phyloP scores from a whole-genome alignment of 2,329 filamentous ascomycete species.

The Peltaster fructicola region DNA sequence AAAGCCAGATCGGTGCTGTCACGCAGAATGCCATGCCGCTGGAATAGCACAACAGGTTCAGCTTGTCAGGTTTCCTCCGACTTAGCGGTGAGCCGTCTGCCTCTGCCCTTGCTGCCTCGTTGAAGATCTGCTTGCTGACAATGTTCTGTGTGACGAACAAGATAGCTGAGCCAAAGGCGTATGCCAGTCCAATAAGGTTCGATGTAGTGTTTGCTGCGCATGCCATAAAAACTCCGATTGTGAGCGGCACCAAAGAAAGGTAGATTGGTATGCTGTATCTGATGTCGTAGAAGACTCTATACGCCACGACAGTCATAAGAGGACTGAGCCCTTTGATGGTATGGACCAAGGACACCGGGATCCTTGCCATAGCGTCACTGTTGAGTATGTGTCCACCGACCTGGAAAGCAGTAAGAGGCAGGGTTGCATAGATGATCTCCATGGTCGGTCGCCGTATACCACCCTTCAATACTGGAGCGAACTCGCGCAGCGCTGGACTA shows the following conservation, averaged over 20 bases:
- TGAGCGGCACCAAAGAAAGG: conserved; percentile 57
- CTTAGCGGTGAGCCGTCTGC: conserved; percentile 46
- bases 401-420: conserved; percentile 87
- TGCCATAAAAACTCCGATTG: conserved; percentile 84
- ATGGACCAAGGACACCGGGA: conserved; percentile 91
- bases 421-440: conserved; percentile 68
- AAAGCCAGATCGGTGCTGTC: conserved; percentile 82
- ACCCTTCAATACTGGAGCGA: conserved; percentile 63
- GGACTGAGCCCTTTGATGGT: conserved; percentile 97
- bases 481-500: conserved; percentile 52
- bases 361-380: conserved; percentile 83
- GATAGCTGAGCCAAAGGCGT: conserved; percentile 74
- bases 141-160: conserved; percentile 98
- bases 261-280: conserved; percentile 78
- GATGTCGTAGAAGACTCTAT: conserved; percentile 76
- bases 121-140: conserved; percentile 94
- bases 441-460: conserved; percentile 65
- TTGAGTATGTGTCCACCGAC: conserved; percentile 86
- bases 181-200: conserved; percentile 76
- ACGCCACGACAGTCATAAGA: conserved; percentile 85
- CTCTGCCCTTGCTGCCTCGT: conserved; percentile 75
- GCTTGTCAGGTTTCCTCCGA: conserved; percentile 76
- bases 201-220: conserved; percentile 86
- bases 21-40: conserved; percentile 80
- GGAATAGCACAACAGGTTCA: conserved; percentile 95